These are phyloP conservation scores for Kodamaea lidongshanica DNA, from an alignment of 805 yeast species.

Conservation along the genomic window DNA sequence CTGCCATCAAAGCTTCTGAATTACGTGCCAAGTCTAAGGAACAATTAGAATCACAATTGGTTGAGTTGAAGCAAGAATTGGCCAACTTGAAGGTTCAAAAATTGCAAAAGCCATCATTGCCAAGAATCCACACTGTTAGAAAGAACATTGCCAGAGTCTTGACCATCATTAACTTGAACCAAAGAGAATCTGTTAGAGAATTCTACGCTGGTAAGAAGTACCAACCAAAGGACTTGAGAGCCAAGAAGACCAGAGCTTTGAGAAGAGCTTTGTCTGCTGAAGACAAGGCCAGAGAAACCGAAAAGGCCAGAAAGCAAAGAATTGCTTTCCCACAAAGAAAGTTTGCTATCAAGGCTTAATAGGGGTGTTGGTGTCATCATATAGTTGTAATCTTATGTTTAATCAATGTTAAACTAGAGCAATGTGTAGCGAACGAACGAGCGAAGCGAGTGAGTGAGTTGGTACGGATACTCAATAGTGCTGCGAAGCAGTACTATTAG, in stretches of 20 bases:
- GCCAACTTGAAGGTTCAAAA: slow-evolving; percentile 95
- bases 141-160: slow-evolving; percentile 97
- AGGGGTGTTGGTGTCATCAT: slow-evolving; percentile 8
- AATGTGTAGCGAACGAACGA: too few relatives aligned
- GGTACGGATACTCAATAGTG: too few relatives aligned
- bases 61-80: slow-evolving; percentile 94
- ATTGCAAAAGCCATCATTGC: slow-evolving; percentile 84
- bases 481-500: too few relatives aligned
- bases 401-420: slow-evolving; percentile 7
- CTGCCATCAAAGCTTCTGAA: slow-evolving; percentile 92
- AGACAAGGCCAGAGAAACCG: slow-evolving; percentile 79
- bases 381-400: slow-evolving; percentile 10
- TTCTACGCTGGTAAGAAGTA: slow-evolving; percentile 93
- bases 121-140: slow-evolving; percentile 95
- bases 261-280: slow-evolving; percentile 90
- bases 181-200: slow-evolving; percentile 91
- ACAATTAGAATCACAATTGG: slow-evolving; percentile 89
- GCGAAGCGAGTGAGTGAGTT: too few relatives aligned
- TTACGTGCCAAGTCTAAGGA: slow-evolving; percentile 96
- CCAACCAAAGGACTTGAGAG: slow-evolving; percentile 98
- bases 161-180: slow-evolving; percentile 94
- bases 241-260: slow-evolving; percentile 99
- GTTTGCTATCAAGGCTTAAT: slow-evolving; percentile 97
- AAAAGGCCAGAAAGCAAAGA: slow-evolving; percentile 84
- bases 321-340: slow-evolving; percentile 98